These are phyloP conservation scores for Aechmea fasciata DNA, from an alignment of 176 grass and related monocot species.

Conservation along the genomic window DNA sequence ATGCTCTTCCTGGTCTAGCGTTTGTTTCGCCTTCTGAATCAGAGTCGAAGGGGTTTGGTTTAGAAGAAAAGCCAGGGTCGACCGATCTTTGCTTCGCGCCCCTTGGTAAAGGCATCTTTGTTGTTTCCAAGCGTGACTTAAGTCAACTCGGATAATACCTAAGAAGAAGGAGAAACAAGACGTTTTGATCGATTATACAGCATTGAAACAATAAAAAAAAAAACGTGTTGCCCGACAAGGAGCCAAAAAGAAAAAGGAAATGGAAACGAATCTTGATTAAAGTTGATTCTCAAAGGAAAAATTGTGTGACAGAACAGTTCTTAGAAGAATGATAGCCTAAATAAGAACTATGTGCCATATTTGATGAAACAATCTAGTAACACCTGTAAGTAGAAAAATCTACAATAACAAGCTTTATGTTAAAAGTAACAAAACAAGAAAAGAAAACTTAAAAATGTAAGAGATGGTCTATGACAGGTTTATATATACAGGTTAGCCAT, in stretches of 20 bases:
- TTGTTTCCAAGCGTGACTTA: background rate
- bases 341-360: too few species aligned
- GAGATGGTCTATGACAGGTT: too few species aligned
- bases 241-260: background rate
- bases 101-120: constrained; percentile 14
- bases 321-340: too few species aligned
- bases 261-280: background rate
- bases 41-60: constrained; percentile 12
- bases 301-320: too few species aligned
- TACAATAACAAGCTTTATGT: too few species aligned
- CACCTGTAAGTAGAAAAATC: too few species aligned
- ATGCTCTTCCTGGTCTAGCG: constrained; percentile 1
- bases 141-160: background rate
- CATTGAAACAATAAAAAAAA: background rate
- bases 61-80: background rate
- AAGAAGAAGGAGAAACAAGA: background rate
- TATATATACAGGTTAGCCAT: too few species aligned
- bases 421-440: too few species aligned
- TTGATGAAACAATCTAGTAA: too few species aligned
- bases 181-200: background rate
- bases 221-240: background rate
- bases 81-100: constrained; percentile 2
- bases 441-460: too few species aligned
- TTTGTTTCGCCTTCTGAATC: constrained; percentile 10
- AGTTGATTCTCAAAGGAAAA: too few species aligned